These are phyloP conservation scores for Neodidymelliopsis sp. DNA, from an alignment of 2,329 filamentous ascomycete species.

Conservation along the genomic window DNA sequence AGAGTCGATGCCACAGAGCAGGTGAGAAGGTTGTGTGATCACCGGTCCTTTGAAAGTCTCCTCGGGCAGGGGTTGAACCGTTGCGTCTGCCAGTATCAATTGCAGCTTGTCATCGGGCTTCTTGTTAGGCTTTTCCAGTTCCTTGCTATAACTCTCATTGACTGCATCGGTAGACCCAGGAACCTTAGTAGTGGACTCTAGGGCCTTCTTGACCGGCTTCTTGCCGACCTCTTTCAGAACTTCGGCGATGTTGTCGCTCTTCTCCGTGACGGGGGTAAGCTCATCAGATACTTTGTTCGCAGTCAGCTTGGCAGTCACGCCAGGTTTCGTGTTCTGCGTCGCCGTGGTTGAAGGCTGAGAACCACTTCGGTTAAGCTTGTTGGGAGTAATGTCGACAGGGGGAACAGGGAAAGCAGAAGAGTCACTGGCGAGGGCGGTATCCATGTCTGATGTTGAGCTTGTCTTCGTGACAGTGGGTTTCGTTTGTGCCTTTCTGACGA, in stretches of 20 bases:
- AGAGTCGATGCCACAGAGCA: not conserved
- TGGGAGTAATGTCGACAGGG: not conserved
- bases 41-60: not conserved
- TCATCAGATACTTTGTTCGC: not conserved
- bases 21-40: not conserved
- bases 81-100: not conserved
- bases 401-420: not conserved
- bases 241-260: not conserved
- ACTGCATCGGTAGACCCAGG: not conserved
- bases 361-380: not conserved
- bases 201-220: not conserved
- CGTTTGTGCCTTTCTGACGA: conserved; percentile 5
- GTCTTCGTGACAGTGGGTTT: not conserved
- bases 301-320: not conserved
- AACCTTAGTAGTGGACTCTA: not conserved
- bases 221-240: not conserved
- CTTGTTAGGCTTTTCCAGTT: not conserved
- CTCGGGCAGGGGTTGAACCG: not conserved
- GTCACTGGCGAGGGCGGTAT: not conserved
- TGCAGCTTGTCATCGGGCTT: not conserved
- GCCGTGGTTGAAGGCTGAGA: not conserved
- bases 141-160: not conserved
- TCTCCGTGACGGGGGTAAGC: not conserved
- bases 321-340: not conserved
- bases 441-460: not conserved